Evolutionary conservation across 106 monocot genomes (phyloP), one percentile per base, ranked within the genome.

Genomic region (Xerophyta viscosa): DNA sequence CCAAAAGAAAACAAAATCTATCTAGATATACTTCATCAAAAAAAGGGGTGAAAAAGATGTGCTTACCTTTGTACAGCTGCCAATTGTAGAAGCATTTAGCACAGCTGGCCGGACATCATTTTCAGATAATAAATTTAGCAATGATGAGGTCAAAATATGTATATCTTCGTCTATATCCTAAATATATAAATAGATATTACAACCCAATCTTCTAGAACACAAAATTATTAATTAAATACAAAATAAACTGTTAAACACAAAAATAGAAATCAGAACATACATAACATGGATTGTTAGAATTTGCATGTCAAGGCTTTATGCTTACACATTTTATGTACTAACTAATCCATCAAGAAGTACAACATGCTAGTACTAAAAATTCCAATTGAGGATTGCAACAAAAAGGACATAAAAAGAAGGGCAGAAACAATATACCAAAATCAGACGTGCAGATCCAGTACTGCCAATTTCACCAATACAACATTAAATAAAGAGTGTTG

Each of bases 81-180:
- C 49, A 65, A 94, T 69, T 36, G 81, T 53, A 11, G 75, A 84
- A 54, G 88, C 77, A 84, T 80, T 81, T 64, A 88, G 29, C 24
- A 70, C 27, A 29, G 88, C 68, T 6, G 84, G 78, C 19, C 72
- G 80, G 58, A 88, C 61, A 29, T 69, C 64, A 58, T 69, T 75
- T 22, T 94, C 88, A 29, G 81, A 65, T 58, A 94, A 67, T 51
- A 94, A 62, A 27, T 54, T 62, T 33, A 94, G 52, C 69, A 94
- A 75, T 53, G 88, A 88, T 51, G 93, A 84, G 53, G 88, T 84
- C 54, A 84, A 84, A 22, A 75, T 41, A 77, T 81, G 81, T 27
- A 62, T 55, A 27, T 94, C 88, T 68, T 88, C 84, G 54, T 94
- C 83, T 50, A 63, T 58, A 57, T 48, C 63, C 93, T 94, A 58